Evolutionary conservation across 2,329 filamentous ascomycete species (phyloP).

Genomic region (Metarhizium brunneum): DNA sequence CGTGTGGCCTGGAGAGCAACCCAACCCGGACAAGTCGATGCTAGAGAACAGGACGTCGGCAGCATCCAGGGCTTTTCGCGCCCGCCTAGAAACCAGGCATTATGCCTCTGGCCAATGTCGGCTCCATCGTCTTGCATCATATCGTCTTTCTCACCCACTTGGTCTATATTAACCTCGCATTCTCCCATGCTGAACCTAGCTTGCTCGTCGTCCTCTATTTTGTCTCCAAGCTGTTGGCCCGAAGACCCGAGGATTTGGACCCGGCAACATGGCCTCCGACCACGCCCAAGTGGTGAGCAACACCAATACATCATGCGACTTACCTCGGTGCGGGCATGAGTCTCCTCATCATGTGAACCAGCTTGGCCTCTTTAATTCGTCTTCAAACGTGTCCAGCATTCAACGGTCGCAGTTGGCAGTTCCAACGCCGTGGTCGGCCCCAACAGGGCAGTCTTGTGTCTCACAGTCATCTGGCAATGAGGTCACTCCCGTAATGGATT

Average conservation of each 20-base stretch:
- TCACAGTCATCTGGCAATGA: background rate
- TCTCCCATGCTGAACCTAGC: constrained; percentile 38
- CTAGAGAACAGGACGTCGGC: background rate
- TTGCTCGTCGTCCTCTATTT: constrained; percentile 38
- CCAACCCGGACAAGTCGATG: background rate
- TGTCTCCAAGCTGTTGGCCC: constrained; percentile 36
- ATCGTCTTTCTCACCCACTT: constrained; percentile 45
- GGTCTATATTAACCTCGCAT: constrained; percentile 41
- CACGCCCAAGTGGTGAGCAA: constrained; percentile 17
- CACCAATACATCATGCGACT: constrained; percentile 6
- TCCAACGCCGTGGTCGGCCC: background rate
- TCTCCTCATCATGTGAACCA: constrained; percentile 20
- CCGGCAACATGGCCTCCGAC: constrained; percentile 26
- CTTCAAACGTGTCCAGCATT: constrained; percentile 5
- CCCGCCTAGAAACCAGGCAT: constrained; percentile 1
- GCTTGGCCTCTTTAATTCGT: constrained; percentile 17
- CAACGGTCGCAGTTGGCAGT: background rate
- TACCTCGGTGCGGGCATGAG: constrained; percentile 20
- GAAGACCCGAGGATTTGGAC: constrained; percentile 37
- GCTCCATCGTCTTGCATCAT: constrained; percentile 40
- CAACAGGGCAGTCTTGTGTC: background rate
- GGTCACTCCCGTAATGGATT: too few species aligned
- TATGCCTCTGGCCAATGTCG: constrained; percentile 44
- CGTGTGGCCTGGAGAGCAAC: too few species aligned
- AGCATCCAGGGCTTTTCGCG: background rate